Evolutionary conservation across 257 asterid genomes (phyloP).

Genomic region (Galeopsis tetrahit): DNA sequence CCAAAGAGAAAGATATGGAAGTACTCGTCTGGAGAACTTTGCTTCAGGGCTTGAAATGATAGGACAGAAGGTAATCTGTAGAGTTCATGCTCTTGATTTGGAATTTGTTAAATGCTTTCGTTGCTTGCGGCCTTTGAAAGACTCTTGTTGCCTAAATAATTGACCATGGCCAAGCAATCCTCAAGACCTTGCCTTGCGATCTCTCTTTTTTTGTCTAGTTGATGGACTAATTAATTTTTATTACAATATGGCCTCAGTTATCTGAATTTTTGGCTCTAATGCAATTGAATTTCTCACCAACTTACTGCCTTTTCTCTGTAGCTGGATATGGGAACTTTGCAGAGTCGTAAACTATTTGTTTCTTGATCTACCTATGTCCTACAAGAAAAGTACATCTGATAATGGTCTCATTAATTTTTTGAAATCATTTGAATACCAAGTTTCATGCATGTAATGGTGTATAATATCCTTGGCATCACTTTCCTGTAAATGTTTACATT

Average conservation of each 20-base stretch:
- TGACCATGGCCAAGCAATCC: neutral
- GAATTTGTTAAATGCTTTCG: constrained; percentile 10
- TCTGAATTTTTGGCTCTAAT: neutral
- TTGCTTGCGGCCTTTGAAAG: constrained; percentile 11
- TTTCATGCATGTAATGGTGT: neutral
- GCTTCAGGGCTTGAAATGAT: constrained; percentile 95
- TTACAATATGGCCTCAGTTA: too few relatives aligned
- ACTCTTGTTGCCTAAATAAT: constrained; percentile 9
- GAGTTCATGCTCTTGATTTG: constrained; percentile 22
- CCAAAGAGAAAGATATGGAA: constrained; percentile 90
- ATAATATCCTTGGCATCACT: neutral
- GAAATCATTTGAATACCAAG: neutral
- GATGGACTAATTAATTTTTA: too few relatives aligned
- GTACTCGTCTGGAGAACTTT: constrained; percentile 93
- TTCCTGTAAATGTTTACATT: constrained; percentile 4
- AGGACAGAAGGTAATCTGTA: constrained; percentile 79
- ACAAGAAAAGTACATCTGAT: neutral
- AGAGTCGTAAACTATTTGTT: constrained; percentile 57
- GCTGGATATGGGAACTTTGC: constrained; percentile 95
- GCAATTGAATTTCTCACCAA: constrained; percentile 26
- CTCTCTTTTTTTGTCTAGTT: too few relatives aligned
- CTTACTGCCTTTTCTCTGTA: constrained; percentile 37
- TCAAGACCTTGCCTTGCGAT: too few relatives aligned
- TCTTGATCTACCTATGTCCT: neutral
- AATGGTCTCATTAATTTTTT: neutral